Base-by-base conservation (phyloP, 2,329 filamentous ascomycete genomes). In the Dryadomyces quercivorus region DNA sequence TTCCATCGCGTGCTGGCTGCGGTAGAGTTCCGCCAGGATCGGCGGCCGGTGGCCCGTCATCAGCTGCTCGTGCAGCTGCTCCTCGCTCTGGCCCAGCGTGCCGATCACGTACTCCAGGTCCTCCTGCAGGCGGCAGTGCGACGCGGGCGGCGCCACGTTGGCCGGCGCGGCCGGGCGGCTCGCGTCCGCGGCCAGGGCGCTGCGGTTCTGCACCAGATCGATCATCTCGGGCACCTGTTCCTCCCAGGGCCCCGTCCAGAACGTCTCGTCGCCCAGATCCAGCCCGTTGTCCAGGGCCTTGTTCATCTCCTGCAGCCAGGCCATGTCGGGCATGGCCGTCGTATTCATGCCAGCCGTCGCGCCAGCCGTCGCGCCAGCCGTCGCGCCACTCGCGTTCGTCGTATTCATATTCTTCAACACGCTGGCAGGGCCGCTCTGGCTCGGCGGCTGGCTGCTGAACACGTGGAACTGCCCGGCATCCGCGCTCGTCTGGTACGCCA, bases 401-500 rank as follows among this genome's bases (percentile, higher is more conserved):
- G 16, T 42, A n/a, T 22, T 10, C 13, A 3, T 22, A 12, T 40
- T 36, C 3, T 2, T 34, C 8, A 4, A 9, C 7, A 8, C 7
- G 20, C 21, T 12, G 12, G n/a, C 2, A 5, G 3, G 7, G n/a
- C 31, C 2, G 47, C 31, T 15, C 5, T n/a, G n/a, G n/a, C n/a
- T 52, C 5, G 38, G 53, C 1, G 51, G 55, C 43, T 51, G 52
- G 40, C 55, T 54, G 48, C 34, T 55, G 20, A 58, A 56, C 15
- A 58, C 40, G 16, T 56, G 45, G 43, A 56, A 56, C 36, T 51
- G 49, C 1, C 57, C 55, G 6, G 38, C 36, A 13, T 48, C 36
- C 5, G 50, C 3, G 6, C 10, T 18, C 2, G 54, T 49, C 40
- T 58, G 57, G 18, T 56, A 56, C 10, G 43, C 10, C 55, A 58